Base-by-base conservation (phyloP, 192 early-diverging fungal species). In the Polychytrium aggregatum region DNA sequence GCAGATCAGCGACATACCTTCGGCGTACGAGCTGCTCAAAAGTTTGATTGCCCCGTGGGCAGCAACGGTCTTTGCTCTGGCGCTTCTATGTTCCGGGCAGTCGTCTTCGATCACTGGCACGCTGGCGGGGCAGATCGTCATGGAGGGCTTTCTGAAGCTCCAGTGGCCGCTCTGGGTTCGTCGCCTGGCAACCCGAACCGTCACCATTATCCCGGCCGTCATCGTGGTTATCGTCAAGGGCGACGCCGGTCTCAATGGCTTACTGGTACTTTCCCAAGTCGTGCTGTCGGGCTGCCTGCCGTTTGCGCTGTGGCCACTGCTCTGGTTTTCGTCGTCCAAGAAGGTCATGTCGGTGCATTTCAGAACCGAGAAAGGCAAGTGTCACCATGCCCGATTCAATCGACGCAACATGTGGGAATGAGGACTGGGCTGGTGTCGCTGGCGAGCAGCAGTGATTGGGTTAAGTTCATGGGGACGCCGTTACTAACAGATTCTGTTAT, bases 51-150 rank as follows among this genome's bases (percentile, higher is more conserved):
- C 16, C 16, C n/a, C n/a, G n/a, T n/a, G n/a, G n/a, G n/a, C n/a
- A n/a, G 79, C 71, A 21, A 57, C 72, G 28, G 27, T 84, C 13
- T 85, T 84, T 74, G 79, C 82, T 10, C 45, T 85, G 7, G 83
- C 76, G 1, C 53, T 85, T 37, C 53, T 85, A 38, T 72, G 67
- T 52, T 65, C 80, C 18, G 83, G 83, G 26, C 83, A 85, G 52
- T 74, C 70, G 11, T 77, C 78, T 18, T 83, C 82, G 7, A 46
- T 85, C n/a, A 84, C 83, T 0, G 83, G 79, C 0, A 85, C 83
- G 13, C 48, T 85, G 48, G 82, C 82, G 1, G 80, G 80, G 21
- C 81, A 83, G 53, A 72, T 84, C 31, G 71, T 84, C 8, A 84
- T 84, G 82, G 69, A 71, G 18, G 83, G 83, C 0, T 85, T 85